phyloP scores from a whole-genome alignment of 2,329 filamentous ascomycete species.

The Ascosphaera aggregata region DNA sequence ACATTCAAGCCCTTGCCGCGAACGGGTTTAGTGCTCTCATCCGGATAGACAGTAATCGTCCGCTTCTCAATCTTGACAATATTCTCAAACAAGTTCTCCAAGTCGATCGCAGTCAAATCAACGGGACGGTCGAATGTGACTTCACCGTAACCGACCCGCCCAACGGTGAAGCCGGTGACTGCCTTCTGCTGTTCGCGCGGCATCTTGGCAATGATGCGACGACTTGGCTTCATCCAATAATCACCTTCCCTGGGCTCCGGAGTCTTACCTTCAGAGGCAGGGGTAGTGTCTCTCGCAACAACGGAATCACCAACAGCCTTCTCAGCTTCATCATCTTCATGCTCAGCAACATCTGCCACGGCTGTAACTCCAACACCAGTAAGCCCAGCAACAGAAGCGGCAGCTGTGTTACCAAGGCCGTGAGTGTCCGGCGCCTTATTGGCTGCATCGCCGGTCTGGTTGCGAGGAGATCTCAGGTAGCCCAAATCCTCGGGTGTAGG shows the following conservation, averaged over 20 bases:
- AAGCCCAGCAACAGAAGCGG: constrained; percentile 8
- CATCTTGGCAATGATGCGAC: constrained; percentile 56
- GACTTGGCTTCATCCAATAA: constrained; percentile 69
- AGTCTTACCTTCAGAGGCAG: not conserved
- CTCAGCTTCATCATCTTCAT: not conserved
- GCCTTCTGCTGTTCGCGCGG: constrained; percentile 54
- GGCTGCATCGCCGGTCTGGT: constrained; percentile 22
- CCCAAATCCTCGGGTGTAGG: constrained; percentile 36
- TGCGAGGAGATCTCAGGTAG: constrained; percentile 30
- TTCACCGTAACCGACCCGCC: constrained; percentile 56
- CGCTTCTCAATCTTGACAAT: constrained; percentile 58
- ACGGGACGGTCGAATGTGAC: constrained; percentile 64
- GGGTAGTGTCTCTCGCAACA: too few species aligned
- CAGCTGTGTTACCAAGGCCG: constrained; percentile 31
- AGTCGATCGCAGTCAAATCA: constrained; percentile 54
- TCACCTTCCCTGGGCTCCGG: constrained; percentile 38
- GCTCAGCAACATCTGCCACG: not conserved
- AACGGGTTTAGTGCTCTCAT: constrained; percentile 53
- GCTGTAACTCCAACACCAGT: not conserved
- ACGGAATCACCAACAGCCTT: not conserved
- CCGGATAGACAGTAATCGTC: constrained; percentile 68
- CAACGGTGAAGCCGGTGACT: constrained; percentile 55
- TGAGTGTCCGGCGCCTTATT: constrained; percentile 55
- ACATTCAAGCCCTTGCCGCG: constrained; percentile 81
- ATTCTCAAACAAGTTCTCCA: constrained; percentile 55